Conservation (phyloP, 495 filamentous ascomycete genomes). For the Neurospora sp. region DNA sequence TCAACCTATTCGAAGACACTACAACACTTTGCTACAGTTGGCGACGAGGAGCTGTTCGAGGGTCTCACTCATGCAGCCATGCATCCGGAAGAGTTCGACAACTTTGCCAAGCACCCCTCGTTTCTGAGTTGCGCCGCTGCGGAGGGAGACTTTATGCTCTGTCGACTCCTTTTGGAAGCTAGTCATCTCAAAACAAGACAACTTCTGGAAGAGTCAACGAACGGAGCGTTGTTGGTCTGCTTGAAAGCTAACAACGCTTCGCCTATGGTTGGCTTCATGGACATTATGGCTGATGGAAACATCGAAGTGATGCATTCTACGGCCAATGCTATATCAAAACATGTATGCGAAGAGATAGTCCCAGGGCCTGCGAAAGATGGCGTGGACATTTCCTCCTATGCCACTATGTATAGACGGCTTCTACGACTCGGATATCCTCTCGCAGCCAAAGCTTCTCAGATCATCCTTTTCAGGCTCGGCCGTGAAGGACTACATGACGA, state of each 20-base stretch:
- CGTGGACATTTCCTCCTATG: slow-evolving; percentile 4
- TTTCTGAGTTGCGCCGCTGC: slow-evolving; percentile 14
- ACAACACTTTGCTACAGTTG: slow-evolving; percentile 43
- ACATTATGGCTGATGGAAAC: slow-evolving; percentile 18
- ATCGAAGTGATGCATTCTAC: not conserved
- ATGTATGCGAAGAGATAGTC: slow-evolving; percentile 4
- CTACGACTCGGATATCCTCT: slow-evolving; percentile 7
- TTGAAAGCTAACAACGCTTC: not conserved
- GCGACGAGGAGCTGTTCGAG: slow-evolving; percentile 45
- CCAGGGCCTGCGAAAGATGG: not conserved
- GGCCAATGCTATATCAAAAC: slow-evolving; percentile 5
- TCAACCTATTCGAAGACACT: slow-evolving; percentile 52
- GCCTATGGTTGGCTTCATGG: slow-evolving; percentile 15
- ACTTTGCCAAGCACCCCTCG: slow-evolving; percentile 44
- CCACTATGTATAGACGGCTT: slow-evolving; percentile 3
- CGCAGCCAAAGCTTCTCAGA: slow-evolving; percentile 10
- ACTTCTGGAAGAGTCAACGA: not conserved
- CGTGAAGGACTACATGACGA: slow-evolving; percentile 20
- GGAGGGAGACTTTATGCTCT: slow-evolving; percentile 20
- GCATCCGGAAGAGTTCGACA: slow-evolving; percentile 65
- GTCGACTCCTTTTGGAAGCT: slow-evolving; percentile 20
- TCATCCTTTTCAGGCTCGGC: slow-evolving; percentile 20
- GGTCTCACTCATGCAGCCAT: slow-evolving; percentile 58
- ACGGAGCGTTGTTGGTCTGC: slow-evolving; percentile 2
- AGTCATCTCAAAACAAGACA: not conserved